Evolutionary conservation across 441 rosid species (phyloP).

Genomic region (Metrosideros polymorpha): DNA sequence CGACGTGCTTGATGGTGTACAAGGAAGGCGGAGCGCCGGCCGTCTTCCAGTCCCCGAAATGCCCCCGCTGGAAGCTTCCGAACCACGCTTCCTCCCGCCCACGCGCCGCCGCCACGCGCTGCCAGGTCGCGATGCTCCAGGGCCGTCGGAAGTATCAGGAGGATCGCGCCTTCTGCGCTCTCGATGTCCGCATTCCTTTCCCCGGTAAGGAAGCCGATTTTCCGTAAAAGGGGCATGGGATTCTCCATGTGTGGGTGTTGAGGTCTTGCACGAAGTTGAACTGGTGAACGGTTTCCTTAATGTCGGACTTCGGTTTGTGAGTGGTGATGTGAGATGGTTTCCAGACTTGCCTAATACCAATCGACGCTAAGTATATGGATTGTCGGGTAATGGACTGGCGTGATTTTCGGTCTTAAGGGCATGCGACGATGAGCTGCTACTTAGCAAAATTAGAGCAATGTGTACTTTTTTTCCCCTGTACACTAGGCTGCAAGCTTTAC

Average conservation of each 20-base stretch:
- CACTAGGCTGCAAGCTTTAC: background rate
- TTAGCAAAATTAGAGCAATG: background rate
- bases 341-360: background rate
- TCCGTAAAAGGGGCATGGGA: background rate
- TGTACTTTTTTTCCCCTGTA: background rate
- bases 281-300: background rate
- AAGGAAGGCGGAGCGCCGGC: slow-evolving; percentile 93
- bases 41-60: slow-evolving; percentile 75
- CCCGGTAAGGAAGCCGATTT: slow-evolving; percentile 31
- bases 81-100: slow-evolving; percentile 22
- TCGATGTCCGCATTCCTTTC: slow-evolving; percentile 73
- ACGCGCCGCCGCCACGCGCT: slow-evolving; percentile 25
- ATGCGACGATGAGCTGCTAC: background rate
- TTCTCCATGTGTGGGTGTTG: background rate
- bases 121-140: slow-evolving; percentile 62
- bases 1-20: slow-evolving; percentile 75
- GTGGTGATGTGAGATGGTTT: background rate
- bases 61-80: slow-evolving; percentile 84
- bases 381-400: background rate
- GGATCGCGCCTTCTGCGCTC: slow-evolving; percentile 80
- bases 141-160: slow-evolving; percentile 79
- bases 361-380: background rate
- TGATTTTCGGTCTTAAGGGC: background rate
- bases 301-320: background rate
- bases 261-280: background rate